phyloP scores from a whole-genome alignment of 345 rosid genomes.

The Brassica incana region DNA sequence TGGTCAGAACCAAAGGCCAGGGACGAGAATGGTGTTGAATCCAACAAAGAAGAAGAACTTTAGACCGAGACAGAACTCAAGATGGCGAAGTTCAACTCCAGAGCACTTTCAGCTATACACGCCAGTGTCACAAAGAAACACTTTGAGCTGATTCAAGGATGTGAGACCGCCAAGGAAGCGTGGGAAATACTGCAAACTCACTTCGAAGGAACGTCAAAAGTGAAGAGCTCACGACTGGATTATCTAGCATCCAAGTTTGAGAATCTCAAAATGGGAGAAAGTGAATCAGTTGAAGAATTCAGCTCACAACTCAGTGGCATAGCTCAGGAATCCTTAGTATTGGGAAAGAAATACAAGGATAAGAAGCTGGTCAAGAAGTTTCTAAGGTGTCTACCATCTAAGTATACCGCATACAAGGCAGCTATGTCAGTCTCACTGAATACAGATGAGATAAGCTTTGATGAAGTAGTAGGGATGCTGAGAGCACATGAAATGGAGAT shows the following conservation, averaged over 20 bases:
- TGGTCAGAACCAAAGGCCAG: background rate
- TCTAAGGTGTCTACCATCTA: background rate
- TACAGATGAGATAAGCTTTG: background rate
- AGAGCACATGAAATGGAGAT: background rate
- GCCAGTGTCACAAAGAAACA: background rate
- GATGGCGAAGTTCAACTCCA: background rate
- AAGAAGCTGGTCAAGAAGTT: background rate
- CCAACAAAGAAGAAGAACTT: no score
- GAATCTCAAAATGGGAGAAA: background rate
- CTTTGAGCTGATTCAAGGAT: background rate
- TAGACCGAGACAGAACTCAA: no score
- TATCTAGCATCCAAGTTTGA: background rate
- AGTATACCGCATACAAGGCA: background rate
- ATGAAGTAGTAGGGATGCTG: background rate
- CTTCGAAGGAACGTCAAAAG: background rate
- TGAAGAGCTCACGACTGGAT: background rate
- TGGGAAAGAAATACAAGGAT: background rate
- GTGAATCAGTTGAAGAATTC: background rate
- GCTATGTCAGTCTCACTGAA: background rate
- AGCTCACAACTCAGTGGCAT: background rate
- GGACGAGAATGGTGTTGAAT: background rate
- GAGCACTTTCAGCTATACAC: background rate
- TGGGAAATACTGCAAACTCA: background rate
- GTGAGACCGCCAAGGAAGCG: background rate
- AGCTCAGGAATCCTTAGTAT: background rate